Evolutionary conservation across 129 eudicot genomes (phyloP).

Genomic region (Glebionis coronaria): DNA sequence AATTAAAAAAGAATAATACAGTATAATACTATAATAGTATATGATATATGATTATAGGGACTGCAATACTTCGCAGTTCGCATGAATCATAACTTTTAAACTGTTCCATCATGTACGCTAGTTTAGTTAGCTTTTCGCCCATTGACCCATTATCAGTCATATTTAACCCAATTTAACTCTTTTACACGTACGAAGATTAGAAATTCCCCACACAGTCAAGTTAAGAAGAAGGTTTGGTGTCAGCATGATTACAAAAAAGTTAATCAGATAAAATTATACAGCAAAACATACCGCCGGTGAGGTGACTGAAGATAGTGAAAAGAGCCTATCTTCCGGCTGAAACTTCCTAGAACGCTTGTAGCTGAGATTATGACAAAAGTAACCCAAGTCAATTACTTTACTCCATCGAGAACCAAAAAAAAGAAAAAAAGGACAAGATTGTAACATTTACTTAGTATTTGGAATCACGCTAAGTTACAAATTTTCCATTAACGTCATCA

Average conservation of each 20-base stretch:
- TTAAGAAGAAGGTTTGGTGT: background rate
- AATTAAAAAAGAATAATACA: no score
- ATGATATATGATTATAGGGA: background rate
- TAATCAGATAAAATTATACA: background rate
- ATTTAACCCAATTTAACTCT: background rate
- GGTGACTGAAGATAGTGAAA: slow-evolving; percentile 85
- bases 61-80: background rate
- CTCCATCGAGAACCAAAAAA: background rate
- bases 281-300: slow-evolving; percentile 82
- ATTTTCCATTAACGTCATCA: background rate
- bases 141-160: background rate
- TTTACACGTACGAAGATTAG: background rate
- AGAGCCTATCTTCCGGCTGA: slow-evolving; percentile 92
- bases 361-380: slow-evolving; percentile 38
- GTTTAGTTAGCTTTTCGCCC: background rate
- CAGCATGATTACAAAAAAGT: background rate
- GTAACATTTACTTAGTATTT: slow-evolving; percentile 6
- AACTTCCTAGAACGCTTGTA: slow-evolving; percentile 90
- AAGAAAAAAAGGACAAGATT: background rate
- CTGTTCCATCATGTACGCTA: background rate
- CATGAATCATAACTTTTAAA: no score
- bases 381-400: background rate
- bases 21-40: no score
- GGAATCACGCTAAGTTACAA: background rate
- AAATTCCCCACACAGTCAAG: background rate